These are phyloP conservation scores for Vitis rotundifolia DNA, from an alignment of 164 flowering plant species.

Conservation along the genomic window DNA sequence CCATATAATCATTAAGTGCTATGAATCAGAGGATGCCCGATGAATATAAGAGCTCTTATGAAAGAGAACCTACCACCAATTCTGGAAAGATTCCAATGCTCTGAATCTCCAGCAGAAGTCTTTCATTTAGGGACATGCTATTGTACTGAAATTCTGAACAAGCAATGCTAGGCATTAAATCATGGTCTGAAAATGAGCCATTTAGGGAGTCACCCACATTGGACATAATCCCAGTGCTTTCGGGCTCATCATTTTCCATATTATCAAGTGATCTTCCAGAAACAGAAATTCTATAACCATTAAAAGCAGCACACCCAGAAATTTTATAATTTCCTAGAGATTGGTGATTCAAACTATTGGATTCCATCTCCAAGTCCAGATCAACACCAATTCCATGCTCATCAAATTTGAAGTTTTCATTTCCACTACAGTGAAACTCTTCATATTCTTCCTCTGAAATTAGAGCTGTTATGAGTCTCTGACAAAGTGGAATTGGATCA, in stretches of 20 bases:
- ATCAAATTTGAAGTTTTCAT: constrained; percentile 41
- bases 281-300: constrained; percentile 49
- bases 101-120: constrained; percentile 67
- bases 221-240: constrained; percentile 27
- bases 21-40: neutral
- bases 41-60: neutral
- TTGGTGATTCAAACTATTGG: constrained; percentile 32
- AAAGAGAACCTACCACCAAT: constrained; percentile 48
- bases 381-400: constrained; percentile 42
- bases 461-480: constrained; percentile 71
- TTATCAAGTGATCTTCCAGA: constrained; percentile 33
- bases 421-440: constrained; percentile 28
- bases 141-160: constrained; percentile 56
- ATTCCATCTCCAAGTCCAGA: constrained; percentile 44
- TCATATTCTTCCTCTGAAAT: constrained; percentile 60
- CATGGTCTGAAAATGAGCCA: constrained; percentile 40
- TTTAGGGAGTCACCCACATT: constrained; percentile 34
- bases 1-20: neutral
- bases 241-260: constrained; percentile 34
- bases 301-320: constrained; percentile 41
- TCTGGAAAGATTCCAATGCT: constrained; percentile 75
- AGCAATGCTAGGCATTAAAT: constrained; percentile 26
- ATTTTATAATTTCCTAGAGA: constrained; percentile 23
- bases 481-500: constrained; percentile 48
- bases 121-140: constrained; percentile 57